Base-by-base conservation (phyloP, 139 green algal genomes). In the Chlamydomonas schloesseri region DNA sequence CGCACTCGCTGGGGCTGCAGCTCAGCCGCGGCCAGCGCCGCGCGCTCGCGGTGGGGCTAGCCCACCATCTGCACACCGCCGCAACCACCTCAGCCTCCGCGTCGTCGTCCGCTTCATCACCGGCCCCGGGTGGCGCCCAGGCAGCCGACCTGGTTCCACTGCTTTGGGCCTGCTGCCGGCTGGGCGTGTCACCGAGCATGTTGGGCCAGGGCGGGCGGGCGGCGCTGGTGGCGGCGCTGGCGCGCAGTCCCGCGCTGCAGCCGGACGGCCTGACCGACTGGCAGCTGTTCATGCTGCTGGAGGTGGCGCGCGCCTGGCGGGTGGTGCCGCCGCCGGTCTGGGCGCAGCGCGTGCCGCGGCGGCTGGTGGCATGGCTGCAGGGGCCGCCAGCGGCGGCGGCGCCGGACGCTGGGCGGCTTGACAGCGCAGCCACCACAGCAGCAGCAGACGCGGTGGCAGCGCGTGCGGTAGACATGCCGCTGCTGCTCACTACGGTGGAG, bases 221-320 rank as follows among this genome's bases (percentile, higher is more conserved):
- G 62, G 57, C 23, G 42, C 78, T 83, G 60, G 18, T 24, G 31
- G 34, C 18, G 60, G 37, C 76, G 58, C 76, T 84, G 31, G 42
- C 9, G 6, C 10, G 11, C 8, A 29, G 36, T 6, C 42, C 64
- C 11, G 78, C 23, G 37, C 42, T 84, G 17, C 46, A 29, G 46
- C 78, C 78, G 3, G 46, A 2, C 9, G 78, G 29, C 9, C 60
- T 84, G n/a, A 0, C 29, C 17, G 78, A 74, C n/a, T 57, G 42
- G 64, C 34, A 60, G 18, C 78, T 84, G 78, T 60, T 84, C 21
- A 84, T 84, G 78, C 8, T 74, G 42, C 29, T 84, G 2, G 29
- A 74, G 1, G 46, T 21, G 60, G 18, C 75, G 42, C 28, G 57
- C 18, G 28, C 5, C 17, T 84, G 78, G 78, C 78, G 78, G 29